phyloP scores from a whole-genome alignment of 768 basidiomycete species.

The Suillus sp. region DNA sequence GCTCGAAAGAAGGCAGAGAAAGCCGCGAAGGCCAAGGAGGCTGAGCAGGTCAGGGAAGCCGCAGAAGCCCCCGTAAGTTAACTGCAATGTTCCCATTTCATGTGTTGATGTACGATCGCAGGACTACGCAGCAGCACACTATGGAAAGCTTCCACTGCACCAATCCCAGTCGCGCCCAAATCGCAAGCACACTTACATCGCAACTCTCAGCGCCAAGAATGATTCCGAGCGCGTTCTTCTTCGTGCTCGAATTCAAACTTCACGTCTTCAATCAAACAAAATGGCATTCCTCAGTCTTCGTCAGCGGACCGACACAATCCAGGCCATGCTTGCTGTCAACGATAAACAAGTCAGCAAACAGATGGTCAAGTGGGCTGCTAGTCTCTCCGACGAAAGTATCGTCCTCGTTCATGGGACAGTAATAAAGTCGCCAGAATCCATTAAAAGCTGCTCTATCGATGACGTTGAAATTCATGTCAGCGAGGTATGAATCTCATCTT shows the following conservation, averaged over 20 bases:
- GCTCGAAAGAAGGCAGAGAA: slow-evolving; percentile 87
- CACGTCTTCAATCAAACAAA: slow-evolving; percentile 91
- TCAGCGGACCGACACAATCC: slow-evolving; percentile 84
- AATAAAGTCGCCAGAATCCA: slow-evolving; percentile 74
- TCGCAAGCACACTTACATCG: slow-evolving; percentile 63
- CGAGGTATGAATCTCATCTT: slow-evolving; percentile 53
- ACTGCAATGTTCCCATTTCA: slow-evolving; percentile 10
- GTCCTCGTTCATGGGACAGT: slow-evolving; percentile 87
- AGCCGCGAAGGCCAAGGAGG: slow-evolving; percentile 75
- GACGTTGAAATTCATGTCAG: slow-evolving; percentile 86
- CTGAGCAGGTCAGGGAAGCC: slow-evolving; percentile 70
- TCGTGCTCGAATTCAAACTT: slow-evolving; percentile 89
- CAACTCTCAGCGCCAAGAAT: slow-evolving; percentile 57
- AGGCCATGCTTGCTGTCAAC: slow-evolving; percentile 75
- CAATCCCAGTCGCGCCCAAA: slow-evolving; percentile 82
- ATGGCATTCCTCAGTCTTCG: slow-evolving; percentile 94
- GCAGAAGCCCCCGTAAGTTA: slow-evolving; percentile 57
- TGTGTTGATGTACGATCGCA: slow-evolving; percentile 28
- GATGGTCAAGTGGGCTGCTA: slow-evolving; percentile 92
- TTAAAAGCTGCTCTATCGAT: slow-evolving; percentile 88
- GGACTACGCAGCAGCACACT: slow-evolving; percentile 80
- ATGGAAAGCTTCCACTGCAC: slow-evolving; percentile 87
- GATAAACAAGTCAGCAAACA: slow-evolving; percentile 87
- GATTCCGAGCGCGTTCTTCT: slow-evolving; percentile 79
- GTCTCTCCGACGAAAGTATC: slow-evolving; percentile 83